Evolutionary conservation across 768 basidiomycete species (phyloP), one percentile per base, ranked within the genome.

Genomic region (Boletus eberwhitei): DNA sequence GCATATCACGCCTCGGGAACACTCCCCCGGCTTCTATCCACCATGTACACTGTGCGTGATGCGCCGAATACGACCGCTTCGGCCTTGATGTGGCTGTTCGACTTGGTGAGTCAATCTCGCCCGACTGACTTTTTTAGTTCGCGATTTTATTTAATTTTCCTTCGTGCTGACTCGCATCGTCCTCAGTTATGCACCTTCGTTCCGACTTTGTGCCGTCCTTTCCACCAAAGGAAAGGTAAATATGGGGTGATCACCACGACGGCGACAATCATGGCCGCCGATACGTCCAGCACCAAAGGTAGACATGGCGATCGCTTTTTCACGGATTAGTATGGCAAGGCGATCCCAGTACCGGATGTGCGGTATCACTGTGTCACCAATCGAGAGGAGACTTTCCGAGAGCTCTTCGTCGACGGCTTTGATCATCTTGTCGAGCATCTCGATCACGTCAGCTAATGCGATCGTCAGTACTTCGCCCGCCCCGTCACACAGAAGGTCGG

Each of bases 331-430:
- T 9, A 34, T 34, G 2, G 26, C 50, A 24, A 62, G 51, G 21
- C 53, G 53, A 17, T 59, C 31, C 60, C 57, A 54, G 16, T 59
- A 54, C 8, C 42, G 44, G 19, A 62, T 58, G 46, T 62, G 55
- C 0, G 55, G 55, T 8, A 54, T 34, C 14, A 49, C 35, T 4
- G 35, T 16, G 12, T 58, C 53, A 0, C 55, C 61, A n/a, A 58
- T 44, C 8, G 53, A 42, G 47, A 57, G 31, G 5, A 58, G 49
- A 24, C 53, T 59, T 31, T 60, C 43, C 0, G 47, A 54, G 11
- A 59, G 19, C 17, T 58, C 52, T 16, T 40, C 49, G n/a, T 58
- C 56, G n/a, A 57, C 4, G 1, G 50, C 51, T 19, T 46, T 55
- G 24, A 41, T 53, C 44, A 42, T 16, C 24, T 26, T 29, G 45